A percentile compares a stretch with the other conserved stretches of the same genome.
Conservation (phyloP, 768 basidiomycete species). For the Baorangia bicolor region DNA sequence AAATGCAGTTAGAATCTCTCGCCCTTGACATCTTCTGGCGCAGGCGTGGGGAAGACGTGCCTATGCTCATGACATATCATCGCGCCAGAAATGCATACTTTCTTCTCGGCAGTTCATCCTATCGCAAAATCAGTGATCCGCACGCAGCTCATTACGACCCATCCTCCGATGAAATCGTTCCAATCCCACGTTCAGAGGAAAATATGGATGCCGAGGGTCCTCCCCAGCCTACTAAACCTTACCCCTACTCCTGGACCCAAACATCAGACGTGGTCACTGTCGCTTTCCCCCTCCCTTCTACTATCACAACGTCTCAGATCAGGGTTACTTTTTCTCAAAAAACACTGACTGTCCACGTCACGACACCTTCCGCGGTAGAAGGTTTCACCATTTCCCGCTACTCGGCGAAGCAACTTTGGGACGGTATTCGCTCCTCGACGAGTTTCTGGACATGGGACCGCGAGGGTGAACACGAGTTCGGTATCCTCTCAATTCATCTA, state of each 20-base stretch:
- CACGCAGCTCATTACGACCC: slow-evolving; percentile 49
- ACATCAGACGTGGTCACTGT: slow-evolving; percentile 79
- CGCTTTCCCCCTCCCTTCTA: slow-evolving; percentile 78
- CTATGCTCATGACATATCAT: slow-evolving; percentile 54
- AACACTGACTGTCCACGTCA: slow-evolving; percentile 64
- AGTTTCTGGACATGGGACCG: slow-evolving; percentile 94
- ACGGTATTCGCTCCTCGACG: slow-evolving; percentile 67
- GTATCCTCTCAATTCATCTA: slow-evolving; percentile 77
- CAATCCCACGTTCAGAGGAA: slow-evolving; percentile 65
- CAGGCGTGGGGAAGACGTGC: slow-evolving; percentile 68
- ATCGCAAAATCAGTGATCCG: slow-evolving; percentile 41
- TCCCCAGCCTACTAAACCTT: slow-evolving; percentile 48
- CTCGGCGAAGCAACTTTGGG: slow-evolving; percentile 73
- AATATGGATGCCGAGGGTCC: slow-evolving; percentile 42
- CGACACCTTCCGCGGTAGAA: slow-evolving; percentile 31
- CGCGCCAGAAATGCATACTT: slow-evolving; percentile 46
- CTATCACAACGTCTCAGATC: slow-evolving; percentile 61
- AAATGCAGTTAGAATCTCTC: slow-evolving; percentile 30
- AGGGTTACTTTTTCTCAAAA: slow-evolving; percentile 63
- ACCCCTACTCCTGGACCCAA: slow-evolving; percentile 94
- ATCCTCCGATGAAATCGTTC: slow-evolving; percentile 61
- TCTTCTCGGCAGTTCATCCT: slow-evolving; percentile 57
- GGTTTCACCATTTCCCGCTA: slow-evolving; percentile 53
- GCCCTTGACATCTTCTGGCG: slow-evolving; percentile 65
- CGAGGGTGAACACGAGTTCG: slow-evolving; percentile 64